A percentile compares a stretch with the other conserved stretches of the same genome.
Evolutionary conservation across 495 filamentous ascomycete species (phyloP).

Genomic region (Emericellopsis terricola): DNA sequence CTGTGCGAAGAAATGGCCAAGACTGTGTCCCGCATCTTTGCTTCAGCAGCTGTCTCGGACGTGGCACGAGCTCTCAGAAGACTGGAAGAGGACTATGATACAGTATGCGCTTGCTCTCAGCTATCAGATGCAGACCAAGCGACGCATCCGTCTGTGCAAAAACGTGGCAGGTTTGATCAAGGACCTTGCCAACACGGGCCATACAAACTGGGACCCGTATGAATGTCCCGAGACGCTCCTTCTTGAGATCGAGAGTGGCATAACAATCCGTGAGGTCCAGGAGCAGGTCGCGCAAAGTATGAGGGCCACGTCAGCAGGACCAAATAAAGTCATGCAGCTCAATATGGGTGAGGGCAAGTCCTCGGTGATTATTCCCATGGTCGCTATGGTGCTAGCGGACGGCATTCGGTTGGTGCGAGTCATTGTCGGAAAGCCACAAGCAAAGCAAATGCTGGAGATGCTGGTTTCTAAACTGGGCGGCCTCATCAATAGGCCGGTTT

Average conservation of each 20-base stretch:
- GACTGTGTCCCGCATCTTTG: conserved; percentile 17
- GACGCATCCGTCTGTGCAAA: conserved; percentile 9
- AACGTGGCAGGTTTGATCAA: conserved; percentile 20
- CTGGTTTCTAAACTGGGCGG: conserved; percentile 41
- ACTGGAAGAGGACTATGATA: conserved; percentile 15
- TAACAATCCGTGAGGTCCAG: conserved; percentile 46
- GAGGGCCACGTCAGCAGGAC: conserved; percentile 22
- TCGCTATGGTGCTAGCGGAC: conserved; percentile 37
- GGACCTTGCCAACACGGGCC: conserved; percentile 34
- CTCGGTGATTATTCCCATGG: conserved; percentile 49
- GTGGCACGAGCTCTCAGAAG: conserved; percentile 6
- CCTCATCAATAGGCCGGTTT: conserved; percentile 36
- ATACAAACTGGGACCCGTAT: conserved; percentile 32
- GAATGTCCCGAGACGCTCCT: conserved; percentile 38
- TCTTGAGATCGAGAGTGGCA: conserved; percentile 43
- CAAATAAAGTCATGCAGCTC: conserved; percentile 44
- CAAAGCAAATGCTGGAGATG: conserved; percentile 43
- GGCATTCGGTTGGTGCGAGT: conserved; percentile 32
- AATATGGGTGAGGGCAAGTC: conserved; percentile 69
- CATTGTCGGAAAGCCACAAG: conserved; percentile 43
- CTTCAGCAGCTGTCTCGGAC: conserved; percentile 13
- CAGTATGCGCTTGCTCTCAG: conserved; percentile 18
- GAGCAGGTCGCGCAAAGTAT: conserved; percentile 36
- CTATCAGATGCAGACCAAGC: conserved; percentile 18
- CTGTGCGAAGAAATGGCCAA: conserved; percentile 6